Percentiles rank a stretch among this genome's conserved stretches.
phyloP scores from a whole-genome alignment of 176 grass and related monocot species.

The Triticum urartu region DNA sequence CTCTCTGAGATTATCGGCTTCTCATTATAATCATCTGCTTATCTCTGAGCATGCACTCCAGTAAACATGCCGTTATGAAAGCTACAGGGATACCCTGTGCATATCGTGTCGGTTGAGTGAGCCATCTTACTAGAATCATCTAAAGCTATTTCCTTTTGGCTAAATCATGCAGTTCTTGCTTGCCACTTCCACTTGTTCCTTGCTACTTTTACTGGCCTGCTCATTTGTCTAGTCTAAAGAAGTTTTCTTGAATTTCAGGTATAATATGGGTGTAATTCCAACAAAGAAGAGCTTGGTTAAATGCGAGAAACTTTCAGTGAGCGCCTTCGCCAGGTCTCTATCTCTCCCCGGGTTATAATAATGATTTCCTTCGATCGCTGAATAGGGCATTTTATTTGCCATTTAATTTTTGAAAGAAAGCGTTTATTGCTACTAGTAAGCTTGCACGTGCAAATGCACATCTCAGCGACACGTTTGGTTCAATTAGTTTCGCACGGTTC shows the following conservation, averaged over 20 bases:
- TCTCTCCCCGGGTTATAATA: neutral
- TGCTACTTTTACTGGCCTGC: neutral
- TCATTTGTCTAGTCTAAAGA: slow-evolving; percentile 1
- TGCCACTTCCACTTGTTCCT: neutral
- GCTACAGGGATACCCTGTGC: neutral
- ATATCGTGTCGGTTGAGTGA: neutral
- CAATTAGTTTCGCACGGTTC: too few relatives aligned
- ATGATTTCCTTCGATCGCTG: neutral
- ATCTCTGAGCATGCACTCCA: neutral
- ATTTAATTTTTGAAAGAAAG: neutral
- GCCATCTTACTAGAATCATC: neutral
- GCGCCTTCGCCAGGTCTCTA: slow-evolving; percentile 73
- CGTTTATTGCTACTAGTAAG: neutral
- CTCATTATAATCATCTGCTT: neutral
- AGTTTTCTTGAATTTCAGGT: slow-evolving; percentile 46
- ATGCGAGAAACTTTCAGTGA: slow-evolving; percentile 68
- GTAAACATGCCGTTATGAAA: neutral
- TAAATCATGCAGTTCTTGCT: neutral
- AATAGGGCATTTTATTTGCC: neutral
- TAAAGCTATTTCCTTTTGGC: neutral
- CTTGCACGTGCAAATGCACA: too few relatives aligned
- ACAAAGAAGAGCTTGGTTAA: slow-evolving; percentile 71
- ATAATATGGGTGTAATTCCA: slow-evolving; percentile 81
- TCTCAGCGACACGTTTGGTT: too few relatives aligned
- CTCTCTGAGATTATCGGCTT: neutral